These are phyloP conservation scores for Salix koriyanagi DNA, from an alignment of 345 rosid species.

Conservation along the genomic window DNA sequence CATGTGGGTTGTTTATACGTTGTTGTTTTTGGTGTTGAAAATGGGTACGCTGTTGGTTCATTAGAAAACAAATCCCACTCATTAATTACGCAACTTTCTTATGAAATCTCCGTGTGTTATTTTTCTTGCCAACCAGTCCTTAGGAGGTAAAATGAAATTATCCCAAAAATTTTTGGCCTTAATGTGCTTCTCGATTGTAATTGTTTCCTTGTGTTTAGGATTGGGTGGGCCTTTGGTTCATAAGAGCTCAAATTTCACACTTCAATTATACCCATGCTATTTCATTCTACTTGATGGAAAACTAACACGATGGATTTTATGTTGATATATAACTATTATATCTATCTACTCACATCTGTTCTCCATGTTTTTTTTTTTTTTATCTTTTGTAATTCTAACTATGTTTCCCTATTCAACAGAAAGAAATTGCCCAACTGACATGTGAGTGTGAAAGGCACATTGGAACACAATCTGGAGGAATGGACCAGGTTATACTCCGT, in stretches of 20 bases:
- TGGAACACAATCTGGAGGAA: constrained; percentile 98
- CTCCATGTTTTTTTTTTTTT: not conserved
- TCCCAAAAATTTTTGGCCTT: not conserved
- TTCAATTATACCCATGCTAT: not conserved
- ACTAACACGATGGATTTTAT: not conserved
- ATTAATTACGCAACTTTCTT: not conserved
- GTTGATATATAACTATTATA: not conserved
- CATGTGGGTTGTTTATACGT: not conserved
- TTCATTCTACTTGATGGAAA: not conserved
- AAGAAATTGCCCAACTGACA: constrained; percentile 93
- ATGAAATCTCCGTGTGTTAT: not conserved
- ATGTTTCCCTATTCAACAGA: constrained; percentile 40
- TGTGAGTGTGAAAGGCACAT: constrained; percentile 93
- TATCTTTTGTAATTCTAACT: not conserved
- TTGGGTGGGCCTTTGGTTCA: not conserved
- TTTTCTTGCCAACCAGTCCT: not conserved
- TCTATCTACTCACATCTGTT: not conserved
- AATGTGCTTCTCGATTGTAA: not conserved
- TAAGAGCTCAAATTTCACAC: not conserved
- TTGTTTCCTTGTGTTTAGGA: not conserved
- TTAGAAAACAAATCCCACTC: not conserved
- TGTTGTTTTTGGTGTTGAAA: not conserved
- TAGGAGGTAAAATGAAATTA: not conserved
- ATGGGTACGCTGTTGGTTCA: not conserved
- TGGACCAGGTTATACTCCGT: constrained; percentile 75